Evolutionary conservation across 345 rosid genomes (phyloP).

Genomic region (Arabis hirsuta): DNA sequence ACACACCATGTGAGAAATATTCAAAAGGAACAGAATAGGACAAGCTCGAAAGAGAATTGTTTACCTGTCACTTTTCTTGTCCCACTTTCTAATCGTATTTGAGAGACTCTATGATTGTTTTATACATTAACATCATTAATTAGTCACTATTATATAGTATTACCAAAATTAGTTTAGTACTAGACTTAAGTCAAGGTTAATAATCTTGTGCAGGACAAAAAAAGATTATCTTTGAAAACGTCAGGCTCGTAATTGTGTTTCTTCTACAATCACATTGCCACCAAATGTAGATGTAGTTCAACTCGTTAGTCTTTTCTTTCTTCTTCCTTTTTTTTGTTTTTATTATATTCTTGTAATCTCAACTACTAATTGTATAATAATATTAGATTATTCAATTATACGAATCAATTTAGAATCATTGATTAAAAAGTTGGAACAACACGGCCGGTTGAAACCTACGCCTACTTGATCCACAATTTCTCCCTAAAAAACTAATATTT

Average conservation of each 20-base stretch:
- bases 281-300: constrained; percentile 9
- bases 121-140: constrained; percentile 1
- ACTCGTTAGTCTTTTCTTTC: background rate
- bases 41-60: constrained; percentile 54
- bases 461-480: constrained; percentile 15
- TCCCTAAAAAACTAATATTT: background rate
- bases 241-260: constrained; percentile 12
- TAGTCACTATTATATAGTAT: constrained; percentile 2
- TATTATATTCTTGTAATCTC: background rate
- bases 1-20: constrained; percentile 44
- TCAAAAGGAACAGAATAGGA: constrained; percentile 47
- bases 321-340: background rate
- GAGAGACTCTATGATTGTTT: constrained; percentile 27
- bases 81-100: constrained; percentile 35
- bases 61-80: constrained; percentile 45
- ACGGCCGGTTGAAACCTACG: constrained; percentile 28
- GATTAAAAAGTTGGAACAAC: constrained; percentile 14
- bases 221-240: constrained; percentile 7
- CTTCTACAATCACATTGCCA: constrained; percentile 14
- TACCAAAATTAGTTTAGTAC: constrained; percentile 16
- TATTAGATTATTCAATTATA: constrained; percentile 14
- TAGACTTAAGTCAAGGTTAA: constrained; percentile 34
- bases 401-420: constrained; percentile 13
- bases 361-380: constrained; percentile 5
- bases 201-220: constrained; percentile 11